Evolutionary conservation across 768 basidiomycete genomes (phyloP).

Genomic region (Hemileccinum impolitum): DNA sequence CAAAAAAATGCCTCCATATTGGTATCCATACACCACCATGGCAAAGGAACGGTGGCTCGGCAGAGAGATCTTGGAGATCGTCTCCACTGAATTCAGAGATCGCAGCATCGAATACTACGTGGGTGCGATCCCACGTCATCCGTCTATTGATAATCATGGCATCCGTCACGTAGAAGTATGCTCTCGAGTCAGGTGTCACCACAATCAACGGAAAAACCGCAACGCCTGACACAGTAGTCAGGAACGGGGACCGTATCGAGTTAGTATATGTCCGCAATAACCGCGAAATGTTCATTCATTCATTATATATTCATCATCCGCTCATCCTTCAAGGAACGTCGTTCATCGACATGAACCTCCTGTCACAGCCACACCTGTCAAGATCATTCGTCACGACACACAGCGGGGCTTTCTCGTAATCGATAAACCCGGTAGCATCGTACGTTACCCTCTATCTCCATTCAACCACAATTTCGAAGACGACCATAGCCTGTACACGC

Average conservation of each 20-base stretch:
- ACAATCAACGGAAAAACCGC: slow-evolving; percentile 92
- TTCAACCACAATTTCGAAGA: not conserved
- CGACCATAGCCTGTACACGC: slow-evolving; percentile 78
- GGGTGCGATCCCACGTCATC: slow-evolving; percentile 32
- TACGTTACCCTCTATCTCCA: slow-evolving; percentile 43
- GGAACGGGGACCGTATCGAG: slow-evolving; percentile 90
- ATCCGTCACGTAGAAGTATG: slow-evolving; percentile 49
- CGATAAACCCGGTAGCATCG: slow-evolving; percentile 95
- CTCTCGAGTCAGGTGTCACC: slow-evolving; percentile 91
- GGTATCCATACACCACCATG: slow-evolving; percentile 92
- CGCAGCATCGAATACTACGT: slow-evolving; percentile 96
- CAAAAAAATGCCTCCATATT: slow-evolving; percentile 83
- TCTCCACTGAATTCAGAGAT: slow-evolving; percentile 93
- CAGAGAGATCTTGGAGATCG: slow-evolving; percentile 83
- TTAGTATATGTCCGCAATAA: slow-evolving; percentile 36
- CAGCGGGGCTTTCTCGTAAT: slow-evolving; percentile 86
- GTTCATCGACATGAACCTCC: slow-evolving; percentile 98
- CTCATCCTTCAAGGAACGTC: slow-evolving; percentile 58
- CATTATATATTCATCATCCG: not conserved
- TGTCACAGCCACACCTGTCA: slow-evolving; percentile 78
- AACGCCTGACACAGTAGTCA: slow-evolving; percentile 70
- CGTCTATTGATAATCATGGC: not conserved
- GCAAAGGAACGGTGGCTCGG: slow-evolving; percentile 90
- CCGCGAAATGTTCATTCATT: not conserved
- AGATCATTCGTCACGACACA: slow-evolving; percentile 72